phyloP scores from a whole-genome alignment of 139 green algal genomes.

The Astrephomene gubernaculifera region DNA sequence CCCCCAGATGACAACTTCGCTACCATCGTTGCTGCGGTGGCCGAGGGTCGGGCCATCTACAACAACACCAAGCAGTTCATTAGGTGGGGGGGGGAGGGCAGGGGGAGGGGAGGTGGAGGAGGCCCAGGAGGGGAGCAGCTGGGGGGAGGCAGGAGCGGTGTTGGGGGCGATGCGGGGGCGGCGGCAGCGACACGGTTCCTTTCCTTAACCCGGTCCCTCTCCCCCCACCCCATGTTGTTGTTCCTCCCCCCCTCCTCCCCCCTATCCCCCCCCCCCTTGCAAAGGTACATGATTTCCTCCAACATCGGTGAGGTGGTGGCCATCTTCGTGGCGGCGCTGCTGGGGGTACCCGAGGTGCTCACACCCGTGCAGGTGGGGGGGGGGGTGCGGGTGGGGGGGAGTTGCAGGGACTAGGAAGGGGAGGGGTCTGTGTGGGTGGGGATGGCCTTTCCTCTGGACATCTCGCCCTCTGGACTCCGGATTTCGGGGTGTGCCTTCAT shows the following conservation, averaged over 20 bases:
- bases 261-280: not conserved
- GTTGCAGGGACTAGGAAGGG: too few species aligned
- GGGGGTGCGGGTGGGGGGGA: not conserved
- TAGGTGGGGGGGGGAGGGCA: not conserved
- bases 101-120: too few species aligned
- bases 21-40: conserved; percentile 85
- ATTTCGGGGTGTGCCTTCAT: too few species aligned
- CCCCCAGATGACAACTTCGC: conserved; percentile 96
- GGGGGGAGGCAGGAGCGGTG: not conserved
- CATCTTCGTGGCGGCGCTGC: conserved; percentile 95
- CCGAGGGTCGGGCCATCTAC: conserved; percentile 94
- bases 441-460: too few species aligned
- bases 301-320: conserved; percentile 97
- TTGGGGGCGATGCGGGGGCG: too few species aligned
- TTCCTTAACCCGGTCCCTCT: not conserved
- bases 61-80: conserved; percentile 99
- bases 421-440: too few species aligned
- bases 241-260: not conserved
- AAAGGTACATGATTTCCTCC: conserved; percentile 95
- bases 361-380: conserved; percentile 68
- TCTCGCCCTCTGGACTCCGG: too few species aligned
- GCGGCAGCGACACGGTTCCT: not conserved
- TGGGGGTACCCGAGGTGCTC: conserved; percentile 81
- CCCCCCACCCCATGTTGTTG: not conserved
- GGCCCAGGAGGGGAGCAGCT: conserved; percentile 92